Evolutionary conservation across 2,329 filamentous ascomycete genomes (phyloP).

Genomic region (Raffaelea ambrosiae): DNA sequence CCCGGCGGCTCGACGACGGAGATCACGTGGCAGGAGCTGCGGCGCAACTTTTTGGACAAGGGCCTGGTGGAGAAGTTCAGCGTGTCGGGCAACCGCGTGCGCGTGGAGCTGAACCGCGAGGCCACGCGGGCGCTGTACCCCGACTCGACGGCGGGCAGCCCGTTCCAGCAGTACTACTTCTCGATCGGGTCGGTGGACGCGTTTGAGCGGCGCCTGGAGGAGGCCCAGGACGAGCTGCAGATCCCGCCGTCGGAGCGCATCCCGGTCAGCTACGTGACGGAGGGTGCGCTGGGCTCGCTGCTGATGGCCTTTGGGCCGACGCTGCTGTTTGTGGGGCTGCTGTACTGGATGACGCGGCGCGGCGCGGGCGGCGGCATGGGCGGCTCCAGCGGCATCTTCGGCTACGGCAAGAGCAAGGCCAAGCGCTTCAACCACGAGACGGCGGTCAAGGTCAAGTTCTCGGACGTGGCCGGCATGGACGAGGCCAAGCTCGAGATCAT

Average conservation of each 20-base stretch:
- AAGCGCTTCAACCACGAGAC: slow-evolving; percentile 98
- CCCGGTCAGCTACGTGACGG: slow-evolving; percentile 77
- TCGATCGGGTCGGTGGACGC: slow-evolving; percentile 89
- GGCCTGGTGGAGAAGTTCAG: slow-evolving; percentile 91
- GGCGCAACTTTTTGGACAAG: slow-evolving; percentile 89
- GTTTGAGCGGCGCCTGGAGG: slow-evolving; percentile 82
- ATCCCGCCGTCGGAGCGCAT: slow-evolving; percentile 87
- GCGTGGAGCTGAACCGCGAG: slow-evolving; percentile 68
- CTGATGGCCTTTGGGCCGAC: slow-evolving; percentile 78
- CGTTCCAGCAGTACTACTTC: slow-evolving; percentile 81
- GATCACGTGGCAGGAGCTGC: slow-evolving; percentile 97
- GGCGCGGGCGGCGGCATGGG: slow-evolving; percentile 53
- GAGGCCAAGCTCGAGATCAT: slow-evolving; percentile 98
- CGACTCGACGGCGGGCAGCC: slow-evolving; percentile 60
- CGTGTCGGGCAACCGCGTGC: slow-evolving; percentile 65
- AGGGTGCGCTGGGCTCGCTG: slow-evolving; percentile 65
- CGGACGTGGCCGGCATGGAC: slow-evolving; percentile 95
- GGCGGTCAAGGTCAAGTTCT: slow-evolving; percentile 92
- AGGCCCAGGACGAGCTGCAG: slow-evolving; percentile 76
- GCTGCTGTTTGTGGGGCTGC: slow-evolving; percentile 71
- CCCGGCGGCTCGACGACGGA: slow-evolving; percentile 47
- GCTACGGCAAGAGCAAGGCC: slow-evolving; percentile 89
- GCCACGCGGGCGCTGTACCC: slow-evolving; percentile 65
- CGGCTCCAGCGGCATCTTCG: slow-evolving; percentile 73
- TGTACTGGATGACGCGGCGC: slow-evolving; percentile 72